Evolutionary conservation across 306 rosid genomes (phyloP).

Genomic region (Phaseolus lunatus): DNA sequence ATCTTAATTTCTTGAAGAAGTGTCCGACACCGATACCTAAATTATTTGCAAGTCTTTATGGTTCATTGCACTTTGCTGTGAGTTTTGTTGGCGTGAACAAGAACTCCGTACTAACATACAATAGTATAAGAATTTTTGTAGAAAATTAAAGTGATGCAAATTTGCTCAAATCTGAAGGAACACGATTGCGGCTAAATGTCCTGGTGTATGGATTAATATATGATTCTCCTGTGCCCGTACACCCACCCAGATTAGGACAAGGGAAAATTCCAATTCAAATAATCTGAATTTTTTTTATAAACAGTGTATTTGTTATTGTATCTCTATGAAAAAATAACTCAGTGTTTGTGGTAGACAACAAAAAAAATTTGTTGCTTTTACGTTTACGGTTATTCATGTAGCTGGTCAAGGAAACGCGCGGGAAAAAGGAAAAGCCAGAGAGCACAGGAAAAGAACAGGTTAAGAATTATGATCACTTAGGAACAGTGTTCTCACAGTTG

Average conservation of each 20-base stretch:
- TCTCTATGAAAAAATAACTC: background rate
- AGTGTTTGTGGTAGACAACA: background rate
- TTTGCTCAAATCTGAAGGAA: background rate
- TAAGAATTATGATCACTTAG: background rate
- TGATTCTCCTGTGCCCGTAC: background rate
- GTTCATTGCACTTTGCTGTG: slow-evolving; percentile 19
- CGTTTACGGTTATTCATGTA: background rate
- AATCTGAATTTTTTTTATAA: background rate
- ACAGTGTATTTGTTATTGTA: background rate
- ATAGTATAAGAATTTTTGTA: background rate
- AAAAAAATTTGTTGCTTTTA: background rate
- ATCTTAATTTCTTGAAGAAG: background rate
- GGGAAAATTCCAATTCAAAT: slow-evolving; percentile 1
- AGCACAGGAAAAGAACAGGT: background rate
- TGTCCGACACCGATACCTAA: slow-evolving; percentile 24
- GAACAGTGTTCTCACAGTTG: background rate
- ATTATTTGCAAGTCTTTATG: slow-evolving; percentile 7
- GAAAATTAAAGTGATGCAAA: background rate
- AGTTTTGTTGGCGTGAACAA: slow-evolving; percentile 6
- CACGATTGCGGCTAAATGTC: slow-evolving; percentile 10
- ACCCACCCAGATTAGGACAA: background rate
- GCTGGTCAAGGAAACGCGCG: background rate
- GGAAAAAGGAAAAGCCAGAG: background rate
- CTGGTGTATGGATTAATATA: background rate
- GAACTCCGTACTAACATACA: slow-evolving; percentile 1